Conservation (phyloP, 1,139 yeast genomes). For the Lodderomyces elongisporus region DNA sequence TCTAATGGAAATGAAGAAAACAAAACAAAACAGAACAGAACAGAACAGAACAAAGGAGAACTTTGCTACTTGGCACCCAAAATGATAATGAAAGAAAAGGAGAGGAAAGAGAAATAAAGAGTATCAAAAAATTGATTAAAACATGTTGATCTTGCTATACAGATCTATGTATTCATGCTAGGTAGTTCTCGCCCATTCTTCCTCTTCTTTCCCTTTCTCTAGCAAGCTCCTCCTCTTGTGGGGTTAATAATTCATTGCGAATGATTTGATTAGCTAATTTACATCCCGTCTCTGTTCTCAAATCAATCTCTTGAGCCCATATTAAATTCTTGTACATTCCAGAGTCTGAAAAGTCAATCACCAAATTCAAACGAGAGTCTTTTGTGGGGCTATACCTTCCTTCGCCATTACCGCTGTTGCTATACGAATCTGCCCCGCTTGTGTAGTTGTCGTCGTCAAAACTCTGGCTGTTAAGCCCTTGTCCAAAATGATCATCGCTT, state of each 20-base stretch:
- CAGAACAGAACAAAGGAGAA: too few relatives aligned
- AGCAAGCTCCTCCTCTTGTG: slow-evolving; percentile 26
- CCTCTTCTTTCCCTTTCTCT: slow-evolving; percentile 40
- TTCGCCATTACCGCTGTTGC: too few relatives aligned
- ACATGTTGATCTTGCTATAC: too few relatives aligned
- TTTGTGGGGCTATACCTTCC: too few relatives aligned
- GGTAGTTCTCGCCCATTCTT: slow-evolving; percentile 42
- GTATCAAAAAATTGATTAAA: too few relatives aligned
- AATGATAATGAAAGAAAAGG: too few relatives aligned
- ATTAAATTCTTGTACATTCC: slow-evolving; percentile 54
- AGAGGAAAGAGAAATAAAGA: too few relatives aligned
- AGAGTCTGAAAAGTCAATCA: slow-evolving; percentile 46
- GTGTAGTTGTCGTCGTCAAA: slow-evolving; percentile 5
- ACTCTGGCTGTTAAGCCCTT: slow-evolving; percentile 8
- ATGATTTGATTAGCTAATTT: slow-evolving; percentile 29
- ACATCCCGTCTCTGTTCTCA: slow-evolving; percentile 26
- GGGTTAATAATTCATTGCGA: slow-evolving; percentile 27
- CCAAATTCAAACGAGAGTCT: slow-evolving; percentile 26
- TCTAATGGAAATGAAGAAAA: too few relatives aligned
- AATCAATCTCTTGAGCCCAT: slow-evolving; percentile 48
- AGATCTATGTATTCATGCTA: slow-evolving; percentile 17
- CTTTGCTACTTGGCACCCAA: too few relatives aligned
- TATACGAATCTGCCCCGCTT: slow-evolving; percentile 1
- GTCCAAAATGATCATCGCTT: slow-evolving; percentile 6
- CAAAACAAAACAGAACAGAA: too few relatives aligned